A percentile compares a stretch with the other conserved stretches of the same genome.
phyloP scores from a whole-genome alignment of 345 rosid genomes.

The Pugionium dolabratum region DNA sequence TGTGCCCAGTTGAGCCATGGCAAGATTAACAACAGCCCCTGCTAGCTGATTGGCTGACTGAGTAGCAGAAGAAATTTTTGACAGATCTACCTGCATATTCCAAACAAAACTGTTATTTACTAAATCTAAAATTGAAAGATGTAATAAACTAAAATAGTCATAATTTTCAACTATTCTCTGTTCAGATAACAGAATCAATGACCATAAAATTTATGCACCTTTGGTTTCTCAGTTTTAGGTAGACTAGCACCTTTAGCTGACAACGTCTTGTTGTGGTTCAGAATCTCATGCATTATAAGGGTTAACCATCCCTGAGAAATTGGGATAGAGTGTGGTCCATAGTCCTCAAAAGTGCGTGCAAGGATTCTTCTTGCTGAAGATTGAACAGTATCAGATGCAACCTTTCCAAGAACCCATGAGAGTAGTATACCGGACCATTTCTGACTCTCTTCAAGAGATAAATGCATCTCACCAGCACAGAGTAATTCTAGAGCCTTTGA shows the following conservation, averaged over 20 bases:
- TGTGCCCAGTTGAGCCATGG: slow-evolving; percentile 58
- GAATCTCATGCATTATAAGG: slow-evolving; percentile 62
- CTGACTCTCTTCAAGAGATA: slow-evolving; percentile 89
- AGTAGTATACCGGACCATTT: slow-evolving; percentile 88
- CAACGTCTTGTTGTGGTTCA: slow-evolving; percentile 55
- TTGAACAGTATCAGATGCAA: slow-evolving; percentile 56
- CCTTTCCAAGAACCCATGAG: slow-evolving; percentile 73
- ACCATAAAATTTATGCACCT: slow-evolving; percentile 51
- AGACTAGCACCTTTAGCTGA: slow-evolving; percentile 56
- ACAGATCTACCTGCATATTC: slow-evolving; percentile 77
- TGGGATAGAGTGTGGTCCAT: slow-evolving; percentile 72
- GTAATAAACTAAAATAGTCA: slow-evolving; percentile 15
- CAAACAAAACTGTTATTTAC: slow-evolving; percentile 33
- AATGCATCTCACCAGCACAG: slow-evolving; percentile 57
- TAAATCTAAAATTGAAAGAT: slow-evolving; percentile 3
- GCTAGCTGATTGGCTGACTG: slow-evolving; percentile 75
- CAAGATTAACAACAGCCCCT: slow-evolving; percentile 77
- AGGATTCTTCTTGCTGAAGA: slow-evolving; percentile 80
- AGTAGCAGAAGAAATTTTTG: slow-evolving; percentile 62
- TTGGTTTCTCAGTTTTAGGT: slow-evolving; percentile 62
- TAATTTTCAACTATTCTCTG: neutral
- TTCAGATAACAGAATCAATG: slow-evolving; percentile 23
- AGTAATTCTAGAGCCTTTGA: slow-evolving; percentile 85
- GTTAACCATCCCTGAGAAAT: slow-evolving; percentile 98
- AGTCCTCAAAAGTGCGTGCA: slow-evolving; percentile 74